These are phyloP conservation scores for Fomitopsis pulvina DNA, from an alignment of 768 basidiomycete species.

Conservation along the genomic window DNA sequence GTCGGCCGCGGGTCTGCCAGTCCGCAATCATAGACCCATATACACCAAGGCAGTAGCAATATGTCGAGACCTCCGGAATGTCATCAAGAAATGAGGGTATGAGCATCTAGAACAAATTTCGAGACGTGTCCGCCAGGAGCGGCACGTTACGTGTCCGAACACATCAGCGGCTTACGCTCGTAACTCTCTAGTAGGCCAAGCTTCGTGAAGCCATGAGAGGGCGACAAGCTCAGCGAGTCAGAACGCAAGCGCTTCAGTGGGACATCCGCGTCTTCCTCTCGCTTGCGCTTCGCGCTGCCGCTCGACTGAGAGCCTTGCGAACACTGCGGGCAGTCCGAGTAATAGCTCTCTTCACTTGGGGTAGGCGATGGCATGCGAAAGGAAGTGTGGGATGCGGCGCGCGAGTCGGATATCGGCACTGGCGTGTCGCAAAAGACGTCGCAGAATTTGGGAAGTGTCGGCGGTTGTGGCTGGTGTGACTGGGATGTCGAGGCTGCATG, in stretches of 20 bases:
- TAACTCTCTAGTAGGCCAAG: not conserved
- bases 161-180: not conserved
- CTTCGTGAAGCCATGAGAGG: not conserved
- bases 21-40: too few species aligned
- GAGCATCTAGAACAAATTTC: too few species aligned
- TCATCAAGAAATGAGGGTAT: too few species aligned
- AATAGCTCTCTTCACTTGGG: slow-evolving; percentile 19
- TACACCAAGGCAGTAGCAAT: too few species aligned
- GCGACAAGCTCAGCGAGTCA: not conserved
- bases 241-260: slow-evolving; percentile 1
- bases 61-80: too few species aligned
- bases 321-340: slow-evolving; percentile 24
- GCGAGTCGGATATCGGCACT: slow-evolving; percentile 5
- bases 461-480: slow-evolving; percentile 1
- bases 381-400: slow-evolving; percentile 7
- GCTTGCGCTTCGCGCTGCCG: not conserved
- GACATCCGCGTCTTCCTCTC: not conserved
- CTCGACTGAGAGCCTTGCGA: not conserved
- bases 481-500: slow-evolving; percentile 3
- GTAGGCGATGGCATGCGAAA: slow-evolving; percentile 18
- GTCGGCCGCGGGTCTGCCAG: too few species aligned
- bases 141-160: not conserved
- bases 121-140: too few species aligned
- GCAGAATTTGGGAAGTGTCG: slow-evolving; percentile 3
- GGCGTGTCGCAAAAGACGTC: slow-evolving; percentile 5